These are phyloP conservation scores for Jacaranda copaia DNA, from an alignment of 257 asterid genomes.

Conservation along the genomic window DNA sequence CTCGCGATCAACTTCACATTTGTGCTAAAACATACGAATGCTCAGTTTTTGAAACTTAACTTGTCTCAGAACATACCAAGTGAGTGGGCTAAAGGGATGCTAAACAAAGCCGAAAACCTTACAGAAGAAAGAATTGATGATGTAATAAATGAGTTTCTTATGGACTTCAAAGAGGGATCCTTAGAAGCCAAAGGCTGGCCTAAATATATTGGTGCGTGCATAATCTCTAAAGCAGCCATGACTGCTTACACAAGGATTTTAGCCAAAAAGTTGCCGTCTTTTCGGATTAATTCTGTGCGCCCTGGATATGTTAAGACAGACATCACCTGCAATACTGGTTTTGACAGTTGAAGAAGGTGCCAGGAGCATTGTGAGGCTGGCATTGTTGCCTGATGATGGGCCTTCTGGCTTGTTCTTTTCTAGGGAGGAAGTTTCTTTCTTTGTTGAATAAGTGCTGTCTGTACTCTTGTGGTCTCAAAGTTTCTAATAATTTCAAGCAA, in stretches of 20 bases:
- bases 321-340: conserved; percentile 50
- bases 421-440: conserved; percentile 48
- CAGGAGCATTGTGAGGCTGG: conserved; percentile 51
- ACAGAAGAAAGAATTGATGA: conserved; percentile 61
- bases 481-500: too few relatives aligned
- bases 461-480: too few relatives aligned
- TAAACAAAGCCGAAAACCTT: conserved; percentile 49
- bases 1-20: not conserved
- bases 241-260: conserved; percentile 63
- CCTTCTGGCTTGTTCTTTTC: conserved; percentile 59
- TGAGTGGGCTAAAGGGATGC: conserved; percentile 55
- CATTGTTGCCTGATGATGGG: conserved; percentile 61
- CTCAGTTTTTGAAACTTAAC: not conserved
- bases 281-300: conserved; percentile 55
- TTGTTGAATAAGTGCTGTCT: conserved; percentile 23
- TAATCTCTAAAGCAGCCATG: conserved; percentile 66
- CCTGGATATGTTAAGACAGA: conserved; percentile 73
- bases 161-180: conserved; percentile 54
- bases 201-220: conserved; percentile 42
- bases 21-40: conserved; percentile 19
- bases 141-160: conserved; percentile 51
- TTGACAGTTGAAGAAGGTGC: conserved; percentile 64
- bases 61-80: conserved; percentile 48
- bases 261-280: conserved; percentile 43
- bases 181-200: conserved; percentile 64